Conservation (phyloP, 305 asterid species). For the Stenogyne calaminthoides region DNA sequence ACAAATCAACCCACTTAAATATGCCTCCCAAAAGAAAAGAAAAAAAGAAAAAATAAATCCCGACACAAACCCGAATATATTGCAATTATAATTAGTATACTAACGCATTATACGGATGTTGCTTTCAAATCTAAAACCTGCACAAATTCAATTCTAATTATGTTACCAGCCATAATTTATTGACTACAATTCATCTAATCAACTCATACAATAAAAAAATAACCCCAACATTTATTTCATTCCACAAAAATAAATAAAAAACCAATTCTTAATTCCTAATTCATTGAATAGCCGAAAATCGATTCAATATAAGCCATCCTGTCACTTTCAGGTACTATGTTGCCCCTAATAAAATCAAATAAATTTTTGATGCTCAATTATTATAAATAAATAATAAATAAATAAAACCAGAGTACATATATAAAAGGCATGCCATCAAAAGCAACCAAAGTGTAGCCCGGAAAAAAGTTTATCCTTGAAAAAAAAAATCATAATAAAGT, state of each 20-base stretch:
- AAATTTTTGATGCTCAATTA: slow-evolving; percentile 18
- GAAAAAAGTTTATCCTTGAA: slow-evolving; percentile 25
- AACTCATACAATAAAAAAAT: slow-evolving; percentile 8
- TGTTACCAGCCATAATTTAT: slow-evolving; percentile 32
- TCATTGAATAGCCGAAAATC: slow-evolving; percentile 23
- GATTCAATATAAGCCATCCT: slow-evolving; percentile 3
- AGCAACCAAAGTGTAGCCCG: slow-evolving; percentile 41
- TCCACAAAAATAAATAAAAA: neutral
- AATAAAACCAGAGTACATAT: slow-evolving; percentile 24
- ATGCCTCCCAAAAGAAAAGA: neutral
- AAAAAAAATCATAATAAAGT: slow-evolving; percentile 33
- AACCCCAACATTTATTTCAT: slow-evolving; percentile 24
- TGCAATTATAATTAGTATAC: slow-evolving; percentile 18
- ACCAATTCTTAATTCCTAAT: neutral
- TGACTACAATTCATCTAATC: slow-evolving; percentile 27
- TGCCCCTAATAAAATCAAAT: slow-evolving; percentile 25
- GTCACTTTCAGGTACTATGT: slow-evolving; percentile 31
- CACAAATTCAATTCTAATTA: slow-evolving; percentile 31
- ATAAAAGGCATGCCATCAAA: slow-evolving; percentile 34
- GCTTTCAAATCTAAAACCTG: slow-evolving; percentile 42
- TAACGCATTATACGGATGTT: slow-evolving; percentile 39
- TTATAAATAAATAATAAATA: neutral
- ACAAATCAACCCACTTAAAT: neutral
- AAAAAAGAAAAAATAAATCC: neutral
- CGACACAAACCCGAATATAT: slow-evolving; percentile 21